Percentiles rank a stretch among this genome's conserved stretches.
phyloP scores from a whole-genome alignment of 805 yeast species.

The Dipodascopsis tothii region DNA sequence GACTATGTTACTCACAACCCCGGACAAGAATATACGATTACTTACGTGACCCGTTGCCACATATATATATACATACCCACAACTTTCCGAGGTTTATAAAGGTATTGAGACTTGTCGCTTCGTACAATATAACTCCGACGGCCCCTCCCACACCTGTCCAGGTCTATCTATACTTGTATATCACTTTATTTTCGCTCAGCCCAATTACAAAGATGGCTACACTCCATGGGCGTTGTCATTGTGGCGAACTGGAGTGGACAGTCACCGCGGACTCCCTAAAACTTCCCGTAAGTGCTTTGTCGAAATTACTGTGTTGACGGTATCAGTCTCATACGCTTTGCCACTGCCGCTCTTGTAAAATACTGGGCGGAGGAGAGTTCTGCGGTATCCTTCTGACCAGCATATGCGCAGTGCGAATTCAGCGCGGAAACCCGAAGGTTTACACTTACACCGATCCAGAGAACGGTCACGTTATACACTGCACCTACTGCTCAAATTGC shows the following conservation, averaged over 20 bases:
- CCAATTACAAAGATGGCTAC: constrained; percentile 14
- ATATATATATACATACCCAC: too few species aligned
- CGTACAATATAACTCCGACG: too few species aligned
- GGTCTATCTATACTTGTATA: too few species aligned
- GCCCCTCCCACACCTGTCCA: too few species aligned
- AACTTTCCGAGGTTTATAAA: too few species aligned
- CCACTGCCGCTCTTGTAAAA: constrained; percentile 20
- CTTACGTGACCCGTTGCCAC: too few species aligned
- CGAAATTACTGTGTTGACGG: not conserved
- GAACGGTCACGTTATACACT: constrained; percentile 10
- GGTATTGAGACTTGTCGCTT: too few species aligned
- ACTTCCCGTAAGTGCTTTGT: constrained; percentile 13
- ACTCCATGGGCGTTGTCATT: constrained; percentile 20
- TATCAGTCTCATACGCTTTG: constrained; percentile 20
- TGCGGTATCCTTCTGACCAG: constrained; percentile 20
- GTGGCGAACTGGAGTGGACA: constrained; percentile 22
- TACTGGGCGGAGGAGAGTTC: constrained; percentile 21
- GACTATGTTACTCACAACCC: too few species aligned
- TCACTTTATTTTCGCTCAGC: too few species aligned
- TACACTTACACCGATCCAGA: constrained; percentile 15
- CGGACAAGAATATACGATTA: too few species aligned
- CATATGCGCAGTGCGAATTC: constrained; percentile 17
- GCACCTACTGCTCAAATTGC: constrained; percentile 21
- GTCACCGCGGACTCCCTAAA: constrained; percentile 13
- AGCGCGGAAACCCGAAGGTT: constrained; percentile 16